Evolutionary conservation across 2,329 filamentous ascomycete species (phyloP), one percentile per base, ranked within the genome.

Genomic region (Fusarium anthophilum): DNA sequence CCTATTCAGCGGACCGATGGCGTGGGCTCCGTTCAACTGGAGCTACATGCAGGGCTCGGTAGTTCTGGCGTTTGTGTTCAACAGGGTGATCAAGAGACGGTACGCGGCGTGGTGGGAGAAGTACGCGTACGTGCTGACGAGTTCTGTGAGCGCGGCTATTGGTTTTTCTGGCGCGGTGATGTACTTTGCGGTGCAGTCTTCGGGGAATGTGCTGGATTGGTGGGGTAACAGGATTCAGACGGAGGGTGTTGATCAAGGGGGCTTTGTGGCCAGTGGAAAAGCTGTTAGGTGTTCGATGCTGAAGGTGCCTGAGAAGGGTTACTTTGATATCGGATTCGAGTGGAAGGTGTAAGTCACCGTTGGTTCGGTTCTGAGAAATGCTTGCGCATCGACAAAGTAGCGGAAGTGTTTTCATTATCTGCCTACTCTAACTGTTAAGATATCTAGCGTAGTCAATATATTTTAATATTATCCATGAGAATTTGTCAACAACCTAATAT

Each of bases 101-200:
- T 76, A 76, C 57, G 35, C 47, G 8, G 66, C 50, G 17, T 80
- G 77, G 78, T 80, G 79, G 77, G 71, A 79, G 45, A 75, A 72
- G 56, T 80, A 80, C 48, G 77, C 77, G 28, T 80, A 80, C 54
- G 75, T 78, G 20, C 55, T 80, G 50, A 74, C 77, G 22, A 76
- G 75, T 35, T 78, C 78, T 8, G 72, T 80, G 14, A 73, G 58
- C 26, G 71, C 79, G 9, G 79, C 76, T 22, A 78, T 79, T 58
- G 79, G 78, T 2, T 63, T 80, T 8, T 75, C 78, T 4, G 77
- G 74, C 4, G 61, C 78, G 18, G 63, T 80, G 43, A 77, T 80
- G 66, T 80, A 76, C 47, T 80, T 78, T 59, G 58, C 70, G 7
- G 48, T 80, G 35, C 78, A 79, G 62, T 62, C 62, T 12, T 35